phyloP scores from a whole-genome alignment of 2,329 filamentous ascomycete species.

The Sclerotinia spermophila region DNA sequence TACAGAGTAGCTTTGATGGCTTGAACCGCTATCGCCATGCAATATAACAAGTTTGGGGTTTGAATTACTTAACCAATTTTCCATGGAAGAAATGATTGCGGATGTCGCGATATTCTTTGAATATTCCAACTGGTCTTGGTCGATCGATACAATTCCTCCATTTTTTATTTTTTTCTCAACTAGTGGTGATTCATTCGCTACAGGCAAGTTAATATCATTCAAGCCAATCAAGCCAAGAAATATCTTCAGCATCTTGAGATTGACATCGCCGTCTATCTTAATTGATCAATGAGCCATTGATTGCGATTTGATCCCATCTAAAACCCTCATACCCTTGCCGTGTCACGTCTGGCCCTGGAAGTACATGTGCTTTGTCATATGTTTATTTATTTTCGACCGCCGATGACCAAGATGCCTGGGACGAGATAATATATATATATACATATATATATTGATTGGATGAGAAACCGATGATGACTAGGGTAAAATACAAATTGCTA shows the following conservation, averaged over 20 bases:
- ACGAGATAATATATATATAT: background rate
- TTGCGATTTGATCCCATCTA: background rate
- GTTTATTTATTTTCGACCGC: conserved; percentile 28
- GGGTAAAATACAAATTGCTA: background rate
- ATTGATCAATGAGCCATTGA: background rate
- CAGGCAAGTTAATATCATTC: background rate
- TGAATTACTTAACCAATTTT: background rate
- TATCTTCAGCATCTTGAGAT: conserved; percentile 8
- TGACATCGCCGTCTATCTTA: conserved; percentile 16
- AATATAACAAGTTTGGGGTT: no score
- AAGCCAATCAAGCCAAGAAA: conserved; percentile 1
- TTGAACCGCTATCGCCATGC: background rate
- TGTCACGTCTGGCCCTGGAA: conserved; percentile 31
- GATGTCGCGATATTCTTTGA: conserved; percentile 15
- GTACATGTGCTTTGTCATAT: conserved; percentile 33
- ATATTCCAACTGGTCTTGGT: background rate
- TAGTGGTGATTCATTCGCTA: background rate
- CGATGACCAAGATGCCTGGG: conserved; percentile 12
- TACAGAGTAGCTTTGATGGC: background rate
- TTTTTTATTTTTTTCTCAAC: background rate
- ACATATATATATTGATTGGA: conserved; percentile 16
- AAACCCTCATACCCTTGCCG: conserved; percentile 20
- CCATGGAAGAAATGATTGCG: background rate
- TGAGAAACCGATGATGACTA: background rate
- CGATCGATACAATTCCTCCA: no score